Conservation (phyloP, 73 alveolate genomes). For the Paraurostyla sp. region DNA sequence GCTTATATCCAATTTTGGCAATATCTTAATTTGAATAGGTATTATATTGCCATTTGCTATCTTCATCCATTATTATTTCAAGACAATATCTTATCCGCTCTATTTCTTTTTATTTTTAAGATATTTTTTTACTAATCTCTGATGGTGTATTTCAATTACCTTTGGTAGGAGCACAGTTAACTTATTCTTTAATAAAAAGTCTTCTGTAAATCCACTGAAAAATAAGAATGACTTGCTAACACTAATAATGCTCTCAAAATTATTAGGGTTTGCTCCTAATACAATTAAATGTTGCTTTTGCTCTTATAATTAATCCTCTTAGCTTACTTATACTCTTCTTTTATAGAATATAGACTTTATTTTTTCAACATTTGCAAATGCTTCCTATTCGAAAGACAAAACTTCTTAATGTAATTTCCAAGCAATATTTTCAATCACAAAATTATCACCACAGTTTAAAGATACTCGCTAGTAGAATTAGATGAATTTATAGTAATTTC, state of each 20-base stretch:
- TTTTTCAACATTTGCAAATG: not conserved
- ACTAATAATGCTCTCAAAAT: not conserved
- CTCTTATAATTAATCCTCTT: not conserved
- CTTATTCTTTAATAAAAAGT: not conserved
- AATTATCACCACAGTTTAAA: not conserved
- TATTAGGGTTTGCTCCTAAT: conserved; percentile 11
- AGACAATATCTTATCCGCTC: not conserved
- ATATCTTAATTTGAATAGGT: not conserved
- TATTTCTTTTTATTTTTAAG: not conserved
- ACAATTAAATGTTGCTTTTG: not conserved
- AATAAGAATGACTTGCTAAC: not conserved
- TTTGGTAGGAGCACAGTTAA: not conserved
- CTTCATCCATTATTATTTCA: not conserved
- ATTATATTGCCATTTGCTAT: not conserved
- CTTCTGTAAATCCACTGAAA: conserved; percentile 19
- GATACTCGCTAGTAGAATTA: not conserved
- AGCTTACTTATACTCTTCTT: not conserved
- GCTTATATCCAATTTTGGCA: not conserved
- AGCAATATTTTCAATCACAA: not conserved
- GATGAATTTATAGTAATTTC: not conserved
- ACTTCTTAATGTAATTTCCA: conserved; percentile 1
- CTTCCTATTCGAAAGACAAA: not conserved
- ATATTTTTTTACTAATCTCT: not conserved
- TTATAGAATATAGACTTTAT: not conserved
- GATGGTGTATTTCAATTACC: not conserved